phyloP scores from a whole-genome alignment of 176 grass and related monocot genomes.

The Metroxylon sagu region DNA sequence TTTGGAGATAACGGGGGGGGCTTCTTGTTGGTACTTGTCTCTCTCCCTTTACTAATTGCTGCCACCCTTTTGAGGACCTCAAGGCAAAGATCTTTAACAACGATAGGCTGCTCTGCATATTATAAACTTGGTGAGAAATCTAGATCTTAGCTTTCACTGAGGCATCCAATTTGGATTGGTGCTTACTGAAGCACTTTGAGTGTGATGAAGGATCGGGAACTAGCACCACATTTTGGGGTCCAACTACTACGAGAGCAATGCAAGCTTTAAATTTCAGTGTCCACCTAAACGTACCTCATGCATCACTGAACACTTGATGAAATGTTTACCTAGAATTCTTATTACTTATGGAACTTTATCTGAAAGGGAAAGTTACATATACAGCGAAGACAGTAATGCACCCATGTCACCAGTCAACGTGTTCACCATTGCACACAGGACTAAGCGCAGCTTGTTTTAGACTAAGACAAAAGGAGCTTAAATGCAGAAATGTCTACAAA shows the following conservation, averaged over 20 bases:
- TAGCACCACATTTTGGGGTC: constrained; percentile 21
- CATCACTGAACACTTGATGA: no score
- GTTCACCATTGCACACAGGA: no score
- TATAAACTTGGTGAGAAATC: constrained; percentile 28
- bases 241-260: constrained; percentile 3
- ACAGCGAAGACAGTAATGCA: no score
- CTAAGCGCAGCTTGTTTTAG: no score
- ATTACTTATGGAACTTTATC: no score
- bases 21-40: constrained; percentile 19
- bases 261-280: no score
- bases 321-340: no score
- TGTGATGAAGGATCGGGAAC: constrained; percentile 19
- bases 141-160: constrained; percentile 14
- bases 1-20: constrained; percentile 26
- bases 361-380: no score
- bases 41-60: constrained; percentile 47
- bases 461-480: no score
- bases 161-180: constrained; percentile 15
- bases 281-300: no score
- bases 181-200: constrained; percentile 33
- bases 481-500: no score
- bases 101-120: constrained; percentile 19
- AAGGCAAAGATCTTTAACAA: constrained; percentile 36
- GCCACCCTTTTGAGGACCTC: constrained; percentile 35
- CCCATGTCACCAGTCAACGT: no score